Conservation (phyloP, 257 asterid genomes). For the Ballota nigra region DNA sequence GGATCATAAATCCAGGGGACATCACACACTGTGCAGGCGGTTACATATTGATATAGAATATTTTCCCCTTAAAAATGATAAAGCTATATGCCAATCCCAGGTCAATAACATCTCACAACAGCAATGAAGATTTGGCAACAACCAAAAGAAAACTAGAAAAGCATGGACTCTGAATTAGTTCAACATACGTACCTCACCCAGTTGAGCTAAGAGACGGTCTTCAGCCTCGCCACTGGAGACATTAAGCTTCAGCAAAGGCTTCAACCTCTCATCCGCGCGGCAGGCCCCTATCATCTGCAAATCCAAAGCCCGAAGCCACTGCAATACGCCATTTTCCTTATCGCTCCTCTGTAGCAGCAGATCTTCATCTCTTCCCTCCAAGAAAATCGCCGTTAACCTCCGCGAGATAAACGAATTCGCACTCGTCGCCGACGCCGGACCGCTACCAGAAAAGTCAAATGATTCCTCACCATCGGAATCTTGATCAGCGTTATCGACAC, state of each 20-base stretch:
- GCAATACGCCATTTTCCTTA: conserved; percentile 38
- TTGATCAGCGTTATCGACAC: conserved; percentile 26
- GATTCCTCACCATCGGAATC: conserved; percentile 29
- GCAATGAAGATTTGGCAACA: background rate
- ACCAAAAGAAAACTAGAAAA: background rate
- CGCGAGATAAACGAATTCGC: conserved; percentile 29
- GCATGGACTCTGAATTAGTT: background rate
- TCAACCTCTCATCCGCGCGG: conserved; percentile 78
- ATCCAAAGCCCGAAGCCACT: conserved; percentile 58
- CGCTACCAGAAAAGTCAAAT: conserved; percentile 11
- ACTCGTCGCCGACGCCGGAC: conserved; percentile 4
- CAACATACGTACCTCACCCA: conserved; percentile 45
- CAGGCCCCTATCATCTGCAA: conserved; percentile 76
- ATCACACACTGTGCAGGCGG: too few relatives aligned
- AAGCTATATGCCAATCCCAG: background rate
- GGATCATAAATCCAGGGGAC: background rate
- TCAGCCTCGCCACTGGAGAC: conserved; percentile 58
- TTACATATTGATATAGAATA: too few relatives aligned
- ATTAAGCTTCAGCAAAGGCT: conserved; percentile 65
- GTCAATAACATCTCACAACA: background rate
- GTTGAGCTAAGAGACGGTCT: conserved; percentile 55
- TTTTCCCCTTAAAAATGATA: background rate
- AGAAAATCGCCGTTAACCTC: conserved; percentile 33
- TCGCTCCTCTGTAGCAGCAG: conserved; percentile 37
- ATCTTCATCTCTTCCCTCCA: conserved; percentile 46